Evolutionary conservation across 257 asterid species (phyloP).

Genomic region (Solanum pinnatisectum): DNA sequence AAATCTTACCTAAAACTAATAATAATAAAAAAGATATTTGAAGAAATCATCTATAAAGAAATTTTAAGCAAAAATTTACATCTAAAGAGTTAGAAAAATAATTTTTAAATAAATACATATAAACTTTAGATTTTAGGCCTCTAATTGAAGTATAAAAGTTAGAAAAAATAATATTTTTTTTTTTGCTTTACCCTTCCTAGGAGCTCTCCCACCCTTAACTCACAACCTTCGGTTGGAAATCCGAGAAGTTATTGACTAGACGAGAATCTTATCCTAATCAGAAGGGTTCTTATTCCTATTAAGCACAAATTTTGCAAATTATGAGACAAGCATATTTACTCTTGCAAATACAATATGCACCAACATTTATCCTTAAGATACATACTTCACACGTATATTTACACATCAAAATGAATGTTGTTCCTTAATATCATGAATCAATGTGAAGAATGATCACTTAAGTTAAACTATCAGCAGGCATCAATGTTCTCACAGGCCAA

Average conservation of each 20-base stretch:
- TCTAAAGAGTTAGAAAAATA: no score
- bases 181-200: no score
- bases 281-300: not conserved
- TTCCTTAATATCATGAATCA: not conserved
- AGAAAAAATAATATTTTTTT: no score
- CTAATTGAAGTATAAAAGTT: no score
- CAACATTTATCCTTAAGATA: not conserved
- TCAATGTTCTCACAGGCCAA: not conserved
- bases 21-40: no score
- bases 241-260: not conserved
- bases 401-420: not conserved
- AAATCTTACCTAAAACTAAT: no score
- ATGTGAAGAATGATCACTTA: not conserved
- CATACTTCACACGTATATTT: not conserved
- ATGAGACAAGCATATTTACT: not conserved
- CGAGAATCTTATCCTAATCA: not conserved
- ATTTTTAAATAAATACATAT: no score
- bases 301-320: not conserved
- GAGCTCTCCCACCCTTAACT: no score
- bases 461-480: not conserved
- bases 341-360: not conserved
- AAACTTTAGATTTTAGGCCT: no score
- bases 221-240: no score
- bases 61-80: no score
- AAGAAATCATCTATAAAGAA: no score